Base-by-base conservation (phyloP, 176 grass and related monocot species). In the Aechmea fasciata region DNA sequence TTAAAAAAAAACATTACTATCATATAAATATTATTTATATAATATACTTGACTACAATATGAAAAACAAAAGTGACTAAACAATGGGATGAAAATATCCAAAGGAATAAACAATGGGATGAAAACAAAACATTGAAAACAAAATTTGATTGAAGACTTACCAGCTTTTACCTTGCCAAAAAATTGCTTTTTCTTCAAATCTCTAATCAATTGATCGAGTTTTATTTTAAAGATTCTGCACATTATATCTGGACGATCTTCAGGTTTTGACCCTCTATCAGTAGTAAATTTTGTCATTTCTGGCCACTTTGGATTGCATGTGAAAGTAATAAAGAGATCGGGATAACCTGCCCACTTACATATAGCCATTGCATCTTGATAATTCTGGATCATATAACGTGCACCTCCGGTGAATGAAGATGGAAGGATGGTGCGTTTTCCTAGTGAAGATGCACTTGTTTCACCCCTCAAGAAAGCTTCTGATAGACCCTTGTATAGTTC, bases 281-380 rank as follows among this genome's bases (percentile, higher is more conserved):
- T 52, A 57, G 0, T 67, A 51, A 48, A 69, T 73, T 3, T 63
- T 15, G 0, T 73, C 11, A 84, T 84, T 48, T 80, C 76, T 20
- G 33, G 65, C 77, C 78, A 85, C 11, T 51, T 48, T 29, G 67
- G 68, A 19, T 80, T 84, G 57, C 20, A 79, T 2, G 57, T 79
- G 11, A 72, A 79, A 1, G 55, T 79, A 5, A 52, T 54, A 13
- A 79, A 79, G 0, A 72, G 13, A 14, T 72, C 1, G 1, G 7
- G 33, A 12, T 50, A 41, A 1, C 77, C 77, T 19, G n/a, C 48
- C 3, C 23, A 50, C 11, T 14, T 18, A 24, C 55, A 80, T 9
- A 80, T 67, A 0, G 9, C 22, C 22, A 80, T 47, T 3, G 47
- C 48, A 80, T 80, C 69, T 66, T 73, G 47, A 24, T 67, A 80